Base-by-base conservation (phyloP, 495 filamentous ascomycete species). In the Aspergillus heteromorphus region DNA sequence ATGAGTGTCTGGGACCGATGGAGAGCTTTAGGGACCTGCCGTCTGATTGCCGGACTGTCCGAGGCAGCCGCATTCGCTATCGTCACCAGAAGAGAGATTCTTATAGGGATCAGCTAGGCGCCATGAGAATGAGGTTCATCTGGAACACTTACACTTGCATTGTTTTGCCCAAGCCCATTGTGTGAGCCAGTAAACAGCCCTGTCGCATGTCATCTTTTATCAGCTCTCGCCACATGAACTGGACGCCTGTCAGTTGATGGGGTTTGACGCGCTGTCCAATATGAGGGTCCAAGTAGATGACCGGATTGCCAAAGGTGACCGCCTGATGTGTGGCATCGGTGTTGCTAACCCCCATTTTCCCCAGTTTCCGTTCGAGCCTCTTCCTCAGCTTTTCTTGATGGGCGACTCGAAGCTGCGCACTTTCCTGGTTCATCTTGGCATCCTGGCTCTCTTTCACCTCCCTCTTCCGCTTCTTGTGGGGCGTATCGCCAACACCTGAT, bases 131-230 rank as follows among this genome's bases (percentile, higher is more conserved):
- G n/a, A 34, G 1, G 45, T 16, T 3, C 4, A 7, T 34, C 13
- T 13, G n/a, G 20, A 8, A 17, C 20, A 82, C 80, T 72, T 68
- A 81, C 74, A 86, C 76, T 63, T 96, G 92, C 82, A 96, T 88
- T 0, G 92, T 96, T 69, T 97, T 97, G 13, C 92, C 92, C 14
- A 97, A 69, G 2, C 92, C 92, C 92, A 96, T 96, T 1, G 89
- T 89, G 65, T 96, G 92, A 2, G 92, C 89, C 25, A 97, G 79
- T 2, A 97, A 73, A 60, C 89, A 95, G 6, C 92, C 92, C 64
- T 87, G 83, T 20, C 72, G 73, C 19, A 72, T 70, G 9, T 77
- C 61, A 27, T 76, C 74, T 14, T 77, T 76, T 6, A 90, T 83
- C 20, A 96, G 65, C 54, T 95, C 86, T 54, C 88, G 82, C 91